Evolutionary conservation across 1,284 basidiomycete genomes (phyloP), one percentile per base, ranked within the genome.

Genomic region (Mycena citricolor): DNA sequence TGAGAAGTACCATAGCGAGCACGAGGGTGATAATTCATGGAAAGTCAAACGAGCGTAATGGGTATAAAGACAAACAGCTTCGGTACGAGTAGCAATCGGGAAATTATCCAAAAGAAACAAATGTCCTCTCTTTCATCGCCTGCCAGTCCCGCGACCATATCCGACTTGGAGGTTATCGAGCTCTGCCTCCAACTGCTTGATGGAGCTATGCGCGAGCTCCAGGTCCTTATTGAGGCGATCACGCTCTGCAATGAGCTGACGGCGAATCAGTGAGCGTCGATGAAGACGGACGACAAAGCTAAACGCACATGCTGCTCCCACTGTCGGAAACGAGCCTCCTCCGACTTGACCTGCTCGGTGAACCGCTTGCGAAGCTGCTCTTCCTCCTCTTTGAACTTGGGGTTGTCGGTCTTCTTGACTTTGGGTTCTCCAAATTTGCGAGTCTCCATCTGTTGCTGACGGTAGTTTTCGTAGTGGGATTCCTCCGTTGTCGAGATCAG

Each of bases 361-460:
- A 99, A 99, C 51, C 94, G 83, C 78, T 95, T 97, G 61, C 95
- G 77, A 54, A 99, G 80, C 52, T 84, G 77, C 69, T 99, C 95
- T 66, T 99, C 95, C 70, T 99, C 95, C 68, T 99, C 97, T 76
- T 95, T 95, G 84, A 97, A 99, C 72, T 98, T 98, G 60, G 97
- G 97, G 70, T 99, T 99, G 71, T 99, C 95, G 56, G 94, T 77
- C 75, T 97, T 98, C 81, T 94, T 95, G 59, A 97, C 92, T 76
- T 98, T 98, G 57, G 94, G 86, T 70, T 99, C 97, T 57, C 95
- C 95, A 57, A 94, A 97, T 73, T 99, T 99, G 71, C 97, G 86
- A 14, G 95, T 98, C 78, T 99, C 97, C 97, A 99, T 98, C 74
- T 99, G 97, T 54, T 92, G 81, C 63, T 97, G 92, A 49, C 95